Percentiles rank a stretch among this genome's conserved stretches.
These are phyloP conservation scores for Williopsis jadinii DNA, from an alignment of 1,139 yeast species.

Conservation along the genomic window DNA sequence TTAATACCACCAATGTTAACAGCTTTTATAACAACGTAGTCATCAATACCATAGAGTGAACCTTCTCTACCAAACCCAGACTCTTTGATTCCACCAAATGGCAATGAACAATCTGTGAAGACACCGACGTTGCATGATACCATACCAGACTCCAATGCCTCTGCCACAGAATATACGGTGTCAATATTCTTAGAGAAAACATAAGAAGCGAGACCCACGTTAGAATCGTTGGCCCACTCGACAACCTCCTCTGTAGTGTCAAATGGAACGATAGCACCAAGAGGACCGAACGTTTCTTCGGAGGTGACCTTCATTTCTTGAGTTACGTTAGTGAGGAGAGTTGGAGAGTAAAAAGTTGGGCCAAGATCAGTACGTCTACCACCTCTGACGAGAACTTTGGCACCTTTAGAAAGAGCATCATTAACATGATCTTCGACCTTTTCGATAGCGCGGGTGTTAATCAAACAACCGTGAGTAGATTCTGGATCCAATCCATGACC, in stretches of 20 bases:
- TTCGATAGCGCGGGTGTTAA: constrained; percentile 55
- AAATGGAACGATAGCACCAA: constrained; percentile 71
- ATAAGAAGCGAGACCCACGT: constrained; percentile 75
- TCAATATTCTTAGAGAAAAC: constrained; percentile 61
- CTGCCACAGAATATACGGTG: constrained; percentile 60
- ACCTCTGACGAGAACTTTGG: constrained; percentile 60
- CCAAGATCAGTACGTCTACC: constrained; percentile 61
- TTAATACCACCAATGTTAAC: constrained; percentile 26
- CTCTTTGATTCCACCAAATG: constrained; percentile 78
- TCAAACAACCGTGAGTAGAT: constrained; percentile 78
- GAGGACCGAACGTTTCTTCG: constrained; percentile 90
- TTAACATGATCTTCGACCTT: constrained; percentile 68
- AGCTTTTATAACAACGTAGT: constrained; percentile 60
- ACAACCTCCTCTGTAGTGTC: constrained; percentile 63
- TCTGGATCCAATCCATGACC: constrained; percentile 69
- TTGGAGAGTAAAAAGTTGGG: constrained; percentile 67
- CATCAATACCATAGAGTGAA: constrained; percentile 68
- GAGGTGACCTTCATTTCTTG: constrained; percentile 51
- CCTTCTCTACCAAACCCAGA: constrained; percentile 85
- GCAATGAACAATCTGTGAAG: constrained; percentile 64
- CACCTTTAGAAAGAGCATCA: constrained; percentile 74
- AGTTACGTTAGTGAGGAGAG: constrained; percentile 62
- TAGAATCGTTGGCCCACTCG: constrained; percentile 58
- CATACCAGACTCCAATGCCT: constrained; percentile 75
- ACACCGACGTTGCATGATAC: constrained; percentile 71